These are phyloP conservation scores for Cordyceps cicadae DNA, from an alignment of 2,329 filamentous ascomycete species.

Conservation along the genomic window DNA sequence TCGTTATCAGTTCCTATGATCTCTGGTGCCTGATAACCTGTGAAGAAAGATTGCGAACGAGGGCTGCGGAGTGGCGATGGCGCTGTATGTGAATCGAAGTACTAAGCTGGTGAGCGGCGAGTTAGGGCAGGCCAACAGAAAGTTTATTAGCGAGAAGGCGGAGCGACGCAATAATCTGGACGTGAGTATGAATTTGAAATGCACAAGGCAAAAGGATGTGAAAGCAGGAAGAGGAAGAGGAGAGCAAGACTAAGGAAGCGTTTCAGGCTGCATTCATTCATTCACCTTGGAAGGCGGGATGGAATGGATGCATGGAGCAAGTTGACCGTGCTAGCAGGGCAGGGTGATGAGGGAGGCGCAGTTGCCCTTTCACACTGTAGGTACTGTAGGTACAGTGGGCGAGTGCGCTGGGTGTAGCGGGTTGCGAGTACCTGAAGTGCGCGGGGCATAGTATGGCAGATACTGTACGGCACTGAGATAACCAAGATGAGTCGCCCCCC, in stretches of 20 bases:
- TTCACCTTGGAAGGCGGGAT: slow-evolving; percentile 9
- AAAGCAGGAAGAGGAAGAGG: not conserved
- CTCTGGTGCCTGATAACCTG: not conserved
- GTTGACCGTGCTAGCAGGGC: not conserved
- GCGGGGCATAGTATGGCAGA: not conserved
- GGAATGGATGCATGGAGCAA: not conserved
- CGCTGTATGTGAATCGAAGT: not conserved
- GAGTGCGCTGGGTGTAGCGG: not conserved
- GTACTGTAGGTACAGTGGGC: slow-evolving; percentile 4
- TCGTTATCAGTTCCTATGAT: not conserved
- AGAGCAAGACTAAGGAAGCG: not conserved
- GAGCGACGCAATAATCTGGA: not conserved
- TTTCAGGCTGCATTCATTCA: slow-evolving; percentile 7
- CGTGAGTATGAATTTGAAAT: not conserved
- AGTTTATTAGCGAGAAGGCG: not conserved
- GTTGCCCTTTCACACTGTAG: slow-evolving; percentile 3
- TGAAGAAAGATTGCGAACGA: not conserved
- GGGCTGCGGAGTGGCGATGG: slow-evolving; percentile 1
- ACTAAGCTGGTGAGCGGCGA: not conserved
- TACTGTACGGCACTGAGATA: not conserved
- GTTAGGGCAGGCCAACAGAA: not conserved
- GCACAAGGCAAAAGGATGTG: not conserved
- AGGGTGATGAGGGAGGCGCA: not conserved
- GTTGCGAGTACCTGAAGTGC: not conserved
- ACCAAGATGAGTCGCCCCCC: not conserved